phyloP scores from a whole-genome alignment of 257 asterid genomes.

The Buddleja alternifolia region DNA sequence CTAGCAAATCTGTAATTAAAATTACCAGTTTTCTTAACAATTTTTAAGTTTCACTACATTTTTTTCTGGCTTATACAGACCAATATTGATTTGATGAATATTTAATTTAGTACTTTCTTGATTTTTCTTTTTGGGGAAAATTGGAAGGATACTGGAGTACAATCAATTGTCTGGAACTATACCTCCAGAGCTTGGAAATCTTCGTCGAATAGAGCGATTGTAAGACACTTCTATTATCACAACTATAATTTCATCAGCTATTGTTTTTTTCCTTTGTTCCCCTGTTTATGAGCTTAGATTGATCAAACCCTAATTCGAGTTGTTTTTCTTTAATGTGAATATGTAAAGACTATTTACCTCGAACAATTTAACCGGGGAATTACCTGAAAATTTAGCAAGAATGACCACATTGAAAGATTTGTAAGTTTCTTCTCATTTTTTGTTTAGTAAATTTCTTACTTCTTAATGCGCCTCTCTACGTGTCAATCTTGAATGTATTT shows the following conservation, averaged over 20 bases:
- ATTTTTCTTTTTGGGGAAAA: neutral
- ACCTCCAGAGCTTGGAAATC: conserved; percentile 51
- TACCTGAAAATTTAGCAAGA: conserved; percentile 44
- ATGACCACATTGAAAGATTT: conserved; percentile 44
- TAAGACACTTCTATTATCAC: conserved; percentile 18
- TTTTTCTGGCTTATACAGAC: neutral
- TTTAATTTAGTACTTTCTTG: neutral
- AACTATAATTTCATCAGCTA: neutral
- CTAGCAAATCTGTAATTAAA: conserved; percentile 38
- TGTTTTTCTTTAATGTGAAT: neutral
- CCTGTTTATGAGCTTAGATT: neutral
- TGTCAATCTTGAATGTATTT: too few relatives aligned
- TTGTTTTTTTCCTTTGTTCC: neutral
- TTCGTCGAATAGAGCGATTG: conserved; percentile 32
- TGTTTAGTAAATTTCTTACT: neutral
- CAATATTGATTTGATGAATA: too few relatives aligned
- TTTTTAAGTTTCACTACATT: neutral
- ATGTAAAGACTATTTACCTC: conserved; percentile 38
- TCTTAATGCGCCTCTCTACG: too few relatives aligned
- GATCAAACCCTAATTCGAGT: neutral
- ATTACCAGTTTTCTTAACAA: neutral
- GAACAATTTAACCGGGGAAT: conserved; percentile 48
- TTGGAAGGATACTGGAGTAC: conserved; percentile 35
- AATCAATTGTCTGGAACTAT: conserved; percentile 50
- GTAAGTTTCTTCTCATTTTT: conserved; percentile 28